Conservation (phyloP, 2,329 filamentous ascomycete genomes). For the Hymenoscyphus repandus region DNA sequence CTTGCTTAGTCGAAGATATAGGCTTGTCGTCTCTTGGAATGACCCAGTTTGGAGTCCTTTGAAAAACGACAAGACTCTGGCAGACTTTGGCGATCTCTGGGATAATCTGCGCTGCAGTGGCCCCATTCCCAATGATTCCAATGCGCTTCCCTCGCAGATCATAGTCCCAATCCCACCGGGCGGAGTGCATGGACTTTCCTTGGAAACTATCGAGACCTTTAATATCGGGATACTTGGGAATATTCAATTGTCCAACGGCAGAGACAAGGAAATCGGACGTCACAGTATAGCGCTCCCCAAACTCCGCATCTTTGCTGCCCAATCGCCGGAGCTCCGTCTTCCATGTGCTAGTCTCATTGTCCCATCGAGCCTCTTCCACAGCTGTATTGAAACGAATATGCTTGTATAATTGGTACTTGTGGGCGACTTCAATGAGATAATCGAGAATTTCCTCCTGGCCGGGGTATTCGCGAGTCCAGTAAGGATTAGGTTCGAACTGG, state of each 20-base stretch:
- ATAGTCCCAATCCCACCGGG: constrained; percentile 36
- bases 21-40: constrained; percentile 46
- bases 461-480: constrained; percentile 52
- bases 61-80: constrained; percentile 47
- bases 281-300: neutral
- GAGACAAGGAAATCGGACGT: constrained; percentile 11
- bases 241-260: constrained; percentile 15
- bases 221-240: constrained; percentile 30
- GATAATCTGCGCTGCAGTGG: constrained; percentile 31
- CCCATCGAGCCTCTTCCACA: constrained; percentile 6
- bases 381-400: constrained; percentile 6
- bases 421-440: constrained; percentile 47
- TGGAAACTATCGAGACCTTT: constrained; percentile 42
- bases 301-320: constrained; percentile 7
- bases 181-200: constrained; percentile 39
- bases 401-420: constrained; percentile 41
- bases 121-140: constrained; percentile 33
- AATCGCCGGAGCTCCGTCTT: neutral
- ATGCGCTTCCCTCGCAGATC: constrained; percentile 28
- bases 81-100: constrained; percentile 35
- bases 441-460: constrained; percentile 52
- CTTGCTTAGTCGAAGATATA: constrained; percentile 32
- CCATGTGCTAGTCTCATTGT: constrained; percentile 3
- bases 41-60: constrained; percentile 55
- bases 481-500: constrained; percentile 51